Conservation (phyloP, 2,329 filamentous ascomycete genomes). For the Ophiostoma perfectum region DNA sequence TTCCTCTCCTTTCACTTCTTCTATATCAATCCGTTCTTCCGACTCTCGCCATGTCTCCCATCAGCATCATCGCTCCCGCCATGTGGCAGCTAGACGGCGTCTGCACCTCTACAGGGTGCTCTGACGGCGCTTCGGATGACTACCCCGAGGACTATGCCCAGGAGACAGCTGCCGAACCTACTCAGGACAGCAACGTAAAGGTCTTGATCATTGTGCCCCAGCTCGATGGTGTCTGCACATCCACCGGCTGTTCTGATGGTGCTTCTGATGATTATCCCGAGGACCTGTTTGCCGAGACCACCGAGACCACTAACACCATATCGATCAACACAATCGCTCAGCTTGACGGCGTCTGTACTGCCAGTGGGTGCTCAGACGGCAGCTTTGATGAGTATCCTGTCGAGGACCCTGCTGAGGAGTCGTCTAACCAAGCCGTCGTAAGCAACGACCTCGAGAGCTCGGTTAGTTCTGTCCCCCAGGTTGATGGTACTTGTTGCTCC, state of each 20-base stretch:
- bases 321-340: background rate
- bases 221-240: too few relatives aligned
- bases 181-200: too few relatives aligned
- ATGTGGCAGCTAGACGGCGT: conserved; percentile 19
- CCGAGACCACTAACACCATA: too few relatives aligned
- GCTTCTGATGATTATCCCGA: too few relatives aligned
- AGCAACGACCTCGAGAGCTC: background rate
- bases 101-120: conserved; percentile 15
- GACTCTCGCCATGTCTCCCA: background rate
- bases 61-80: background rate
- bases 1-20: background rate
- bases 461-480: conserved; percentile 4
- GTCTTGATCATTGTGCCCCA: too few relatives aligned
- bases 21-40: background rate
- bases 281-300: too few relatives aligned
- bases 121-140: background rate
- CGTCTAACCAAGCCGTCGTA: background rate
- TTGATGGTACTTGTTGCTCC: conserved; percentile 4
- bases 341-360: conserved; percentile 5
- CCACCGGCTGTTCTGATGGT: too few relatives aligned
- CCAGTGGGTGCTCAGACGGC: conserved; percentile 9
- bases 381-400: background rate
- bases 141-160: background rate
- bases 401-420: background rate
- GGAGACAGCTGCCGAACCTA: too few relatives aligned